Percentiles rank a stretch among this genome's conserved stretches.
phyloP scores from a whole-genome alignment of 2,329 filamentous ascomycete species.

The Epichloe scottii region DNA sequence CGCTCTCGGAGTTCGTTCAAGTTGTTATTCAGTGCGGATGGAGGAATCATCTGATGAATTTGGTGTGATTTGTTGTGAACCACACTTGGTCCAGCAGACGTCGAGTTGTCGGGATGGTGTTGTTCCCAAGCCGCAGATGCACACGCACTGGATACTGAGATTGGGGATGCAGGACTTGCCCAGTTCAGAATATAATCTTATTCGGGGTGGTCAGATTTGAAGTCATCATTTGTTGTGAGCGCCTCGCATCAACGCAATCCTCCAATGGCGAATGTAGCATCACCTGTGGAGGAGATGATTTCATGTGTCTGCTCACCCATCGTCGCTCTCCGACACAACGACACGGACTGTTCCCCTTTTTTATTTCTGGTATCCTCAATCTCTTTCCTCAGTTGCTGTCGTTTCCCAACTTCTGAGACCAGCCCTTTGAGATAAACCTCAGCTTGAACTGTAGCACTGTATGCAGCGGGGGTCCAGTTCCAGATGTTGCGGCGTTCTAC shows the following conservation, averaged over 20 bases:
- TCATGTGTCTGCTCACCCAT: conserved; percentile 17
- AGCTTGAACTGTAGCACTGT: conserved; percentile 69
- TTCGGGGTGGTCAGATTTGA: not conserved
- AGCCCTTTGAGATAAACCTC: conserved; percentile 75
- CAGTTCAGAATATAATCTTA: not conserved
- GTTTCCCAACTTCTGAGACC: conserved; percentile 57
- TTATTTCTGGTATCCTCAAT: conserved; percentile 28
- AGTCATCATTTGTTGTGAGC: not conserved
- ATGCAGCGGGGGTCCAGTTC: conserved; percentile 74
- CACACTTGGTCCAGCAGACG: not conserved
- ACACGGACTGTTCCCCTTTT: conserved; percentile 31
- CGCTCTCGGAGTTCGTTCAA: not conserved
- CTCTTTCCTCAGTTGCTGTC: conserved; percentile 29
- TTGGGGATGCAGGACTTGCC: not conserved
- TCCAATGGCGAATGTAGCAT: not conserved
- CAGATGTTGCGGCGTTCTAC: conserved; percentile 59
- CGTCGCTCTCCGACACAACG: conserved; percentile 27
- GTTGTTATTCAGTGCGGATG: not conserved
- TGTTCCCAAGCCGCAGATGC: not conserved
- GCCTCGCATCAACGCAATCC: not conserved
- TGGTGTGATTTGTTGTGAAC: not conserved
- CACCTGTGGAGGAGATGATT: conserved; percentile 5
- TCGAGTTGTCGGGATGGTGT: not conserved
- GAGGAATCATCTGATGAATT: not conserved
- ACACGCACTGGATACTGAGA: not conserved